Conservation (phyloP, 169 alveolate genomes). For the Cryptosporidium parvum region DNA sequence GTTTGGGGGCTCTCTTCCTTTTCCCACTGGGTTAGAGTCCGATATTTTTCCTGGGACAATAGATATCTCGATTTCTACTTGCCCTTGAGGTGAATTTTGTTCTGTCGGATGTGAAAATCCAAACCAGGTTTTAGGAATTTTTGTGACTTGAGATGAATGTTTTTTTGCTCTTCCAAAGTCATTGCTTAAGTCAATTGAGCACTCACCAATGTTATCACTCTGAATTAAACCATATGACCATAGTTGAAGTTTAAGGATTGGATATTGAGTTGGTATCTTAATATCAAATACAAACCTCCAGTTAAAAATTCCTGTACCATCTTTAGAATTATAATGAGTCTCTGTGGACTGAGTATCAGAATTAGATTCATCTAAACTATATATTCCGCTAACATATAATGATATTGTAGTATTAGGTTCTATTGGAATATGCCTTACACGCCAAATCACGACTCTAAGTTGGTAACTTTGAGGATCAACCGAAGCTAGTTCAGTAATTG, state of each 20-base stretch:
- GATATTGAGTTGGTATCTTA: conserved; percentile 88
- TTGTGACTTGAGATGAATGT: conserved; percentile 69
- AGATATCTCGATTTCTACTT: conserved; percentile 87
- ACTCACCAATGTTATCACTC: conserved; percentile 88
- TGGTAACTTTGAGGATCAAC: conserved; percentile 89
- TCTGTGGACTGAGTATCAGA: conserved; percentile 86
- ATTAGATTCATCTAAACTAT: conserved; percentile 84
- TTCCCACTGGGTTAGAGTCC: conserved; percentile 88
- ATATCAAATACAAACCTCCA: conserved; percentile 90
- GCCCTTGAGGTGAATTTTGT: conserved; percentile 85
- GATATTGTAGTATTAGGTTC: conserved; percentile 87
- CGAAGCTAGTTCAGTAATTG: conserved; percentile 84
- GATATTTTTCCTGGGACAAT: conserved; percentile 88
- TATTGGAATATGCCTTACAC: conserved; percentile 86
- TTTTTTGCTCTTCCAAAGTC: conserved; percentile 87
- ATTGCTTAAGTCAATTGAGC: conserved; percentile 84
- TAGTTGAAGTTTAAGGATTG: conserved; percentile 87
- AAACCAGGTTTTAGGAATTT: conserved; percentile 63
- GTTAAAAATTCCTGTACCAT: conserved; percentile 89
- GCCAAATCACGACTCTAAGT: conserved; percentile 91
- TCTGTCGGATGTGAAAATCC: conserved; percentile 83
- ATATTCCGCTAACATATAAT: conserved; percentile 87
- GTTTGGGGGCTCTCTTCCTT: conserved; percentile 92
- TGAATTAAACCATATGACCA: conserved; percentile 82
- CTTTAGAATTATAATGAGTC: conserved; percentile 90